These are phyloP conservation scores for Eucalyptus coolabah DNA, from an alignment of 345 rosid genomes.

Conservation along the genomic window DNA sequence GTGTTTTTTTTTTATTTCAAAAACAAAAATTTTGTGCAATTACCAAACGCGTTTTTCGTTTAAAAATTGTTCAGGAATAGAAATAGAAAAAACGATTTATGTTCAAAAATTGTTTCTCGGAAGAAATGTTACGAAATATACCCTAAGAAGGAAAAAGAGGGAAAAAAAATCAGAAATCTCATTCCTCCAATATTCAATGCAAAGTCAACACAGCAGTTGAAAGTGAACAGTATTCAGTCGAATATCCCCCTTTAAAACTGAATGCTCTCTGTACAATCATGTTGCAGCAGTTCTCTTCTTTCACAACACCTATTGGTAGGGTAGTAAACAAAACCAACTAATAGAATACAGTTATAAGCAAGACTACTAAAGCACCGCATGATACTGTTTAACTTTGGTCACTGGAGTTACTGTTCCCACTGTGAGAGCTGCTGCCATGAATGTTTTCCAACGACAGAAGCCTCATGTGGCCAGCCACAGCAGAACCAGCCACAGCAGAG, in stretches of 20 bases:
- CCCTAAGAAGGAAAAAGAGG: background rate
- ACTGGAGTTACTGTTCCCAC: conserved; percentile 69
- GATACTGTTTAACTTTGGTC: conserved; percentile 17
- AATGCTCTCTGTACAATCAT: background rate
- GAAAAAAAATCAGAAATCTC: background rate
- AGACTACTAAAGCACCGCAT: background rate
- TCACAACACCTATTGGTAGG: background rate
- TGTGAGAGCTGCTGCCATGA: conserved; percentile 71
- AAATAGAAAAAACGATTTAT: too few relatives aligned
- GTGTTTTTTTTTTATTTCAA: too few relatives aligned
- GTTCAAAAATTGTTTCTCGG: rapidly evolving
- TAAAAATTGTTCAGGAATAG: rapidly evolving
- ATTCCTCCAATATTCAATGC: background rate
- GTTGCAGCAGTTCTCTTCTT: background rate
- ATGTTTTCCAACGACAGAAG: conserved; percentile 71
- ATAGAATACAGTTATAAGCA: background rate
- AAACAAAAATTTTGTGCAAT: rapidly evolving
- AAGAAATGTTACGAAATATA: too few relatives aligned
- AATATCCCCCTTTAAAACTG: background rate
- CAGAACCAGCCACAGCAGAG: conserved; percentile 37
- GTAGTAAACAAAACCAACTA: background rate
- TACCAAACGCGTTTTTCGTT: too few relatives aligned
- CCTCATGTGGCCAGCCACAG: conserved; percentile 53
- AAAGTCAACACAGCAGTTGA: background rate
- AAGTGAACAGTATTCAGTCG: background rate